phyloP scores from a whole-genome alignment of 225 moss, liverwort and hornwort genomes.

The Physcomitrellopsis africana region DNA sequence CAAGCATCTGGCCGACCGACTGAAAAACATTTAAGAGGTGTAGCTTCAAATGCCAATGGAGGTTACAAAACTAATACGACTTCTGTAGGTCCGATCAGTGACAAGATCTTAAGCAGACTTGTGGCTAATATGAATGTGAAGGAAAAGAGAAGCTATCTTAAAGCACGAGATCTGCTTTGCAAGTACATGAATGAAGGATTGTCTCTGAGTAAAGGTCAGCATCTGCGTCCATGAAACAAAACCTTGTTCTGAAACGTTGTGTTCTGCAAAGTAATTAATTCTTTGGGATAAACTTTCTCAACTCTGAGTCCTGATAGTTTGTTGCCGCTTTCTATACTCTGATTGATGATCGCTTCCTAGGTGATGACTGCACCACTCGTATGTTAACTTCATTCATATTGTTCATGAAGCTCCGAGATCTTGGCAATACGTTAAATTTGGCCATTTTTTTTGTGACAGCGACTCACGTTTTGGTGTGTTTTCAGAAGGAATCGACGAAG shows the following conservation, averaged over 20 bases:
- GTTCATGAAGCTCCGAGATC: slow-evolving; percentile 1
- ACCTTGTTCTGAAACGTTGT: neutral
- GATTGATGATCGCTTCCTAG: slow-evolving; percentile 17
- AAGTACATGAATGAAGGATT: slow-evolving; percentile 69
- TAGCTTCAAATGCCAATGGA: slow-evolving; percentile 44
- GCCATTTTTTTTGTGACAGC: slow-evolving; percentile 6
- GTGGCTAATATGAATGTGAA: slow-evolving; percentile 49
- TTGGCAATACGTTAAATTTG: neutral
- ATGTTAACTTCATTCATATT: slow-evolving; percentile 11
- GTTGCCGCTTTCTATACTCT: slow-evolving; percentile 7
- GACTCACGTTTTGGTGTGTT: slow-evolving; percentile 26
- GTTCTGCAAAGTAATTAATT: slow-evolving; percentile 3
- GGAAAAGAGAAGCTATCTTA: slow-evolving; percentile 49
- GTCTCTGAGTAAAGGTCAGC: slow-evolving; percentile 47
- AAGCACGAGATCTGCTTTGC: slow-evolving; percentile 67
- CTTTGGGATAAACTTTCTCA: neutral
- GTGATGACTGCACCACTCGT: slow-evolving; percentile 4
- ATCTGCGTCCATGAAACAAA: neutral
- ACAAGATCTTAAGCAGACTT: slow-evolving; percentile 46
- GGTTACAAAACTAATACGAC: slow-evolving; percentile 33
- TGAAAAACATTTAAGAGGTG: slow-evolving; percentile 50
- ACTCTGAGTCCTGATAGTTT: slow-evolving; percentile 17
- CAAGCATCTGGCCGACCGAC: slow-evolving; percentile 48
- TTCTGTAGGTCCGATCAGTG: slow-evolving; percentile 32
- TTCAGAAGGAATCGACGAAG: slow-evolving; percentile 45